phyloP scores from a whole-genome alignment of 169 alveolate species.

The Plasmodium coatneyi region DNA sequence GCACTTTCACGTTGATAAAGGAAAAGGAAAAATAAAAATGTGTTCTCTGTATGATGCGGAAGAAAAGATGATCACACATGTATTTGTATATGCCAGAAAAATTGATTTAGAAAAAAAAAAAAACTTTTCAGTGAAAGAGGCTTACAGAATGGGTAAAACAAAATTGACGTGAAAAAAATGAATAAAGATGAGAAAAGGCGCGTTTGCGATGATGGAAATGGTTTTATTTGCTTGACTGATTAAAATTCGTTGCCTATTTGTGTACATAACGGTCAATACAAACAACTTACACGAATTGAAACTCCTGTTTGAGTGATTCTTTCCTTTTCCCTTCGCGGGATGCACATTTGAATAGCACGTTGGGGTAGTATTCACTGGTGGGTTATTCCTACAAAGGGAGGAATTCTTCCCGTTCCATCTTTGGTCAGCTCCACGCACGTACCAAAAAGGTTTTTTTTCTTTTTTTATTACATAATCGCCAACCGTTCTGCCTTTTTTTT shows the following conservation, averaged over 20 bases:
- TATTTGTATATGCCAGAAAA: background rate
- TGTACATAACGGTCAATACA: background rate
- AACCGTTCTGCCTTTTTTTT: background rate
- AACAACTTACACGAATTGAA: background rate
- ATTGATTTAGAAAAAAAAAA: background rate
- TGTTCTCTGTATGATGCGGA: background rate
- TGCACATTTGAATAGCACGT: background rate
- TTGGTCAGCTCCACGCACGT: background rate
- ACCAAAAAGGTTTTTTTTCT: background rate
- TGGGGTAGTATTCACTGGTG: background rate
- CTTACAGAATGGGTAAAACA: slow-evolving; percentile 7
- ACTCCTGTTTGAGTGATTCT: background rate
- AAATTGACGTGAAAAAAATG: slow-evolving; percentile 17
- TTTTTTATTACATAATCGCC: background rate
- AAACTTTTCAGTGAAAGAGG: slow-evolving; percentile 19
- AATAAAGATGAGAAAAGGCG: background rate
- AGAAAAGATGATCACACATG: background rate
- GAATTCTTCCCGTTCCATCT: slow-evolving; percentile 2
- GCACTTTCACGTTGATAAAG: background rate
- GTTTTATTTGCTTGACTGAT: background rate
- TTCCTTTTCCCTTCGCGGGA: background rate
- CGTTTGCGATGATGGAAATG: background rate
- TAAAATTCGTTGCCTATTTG: background rate
- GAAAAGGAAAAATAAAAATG: background rate
- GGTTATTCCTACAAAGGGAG: slow-evolving; percentile 2